Evolutionary conservation across 177 flowering plant species (phyloP).

Genomic region (Vitis hybrid): DNA sequence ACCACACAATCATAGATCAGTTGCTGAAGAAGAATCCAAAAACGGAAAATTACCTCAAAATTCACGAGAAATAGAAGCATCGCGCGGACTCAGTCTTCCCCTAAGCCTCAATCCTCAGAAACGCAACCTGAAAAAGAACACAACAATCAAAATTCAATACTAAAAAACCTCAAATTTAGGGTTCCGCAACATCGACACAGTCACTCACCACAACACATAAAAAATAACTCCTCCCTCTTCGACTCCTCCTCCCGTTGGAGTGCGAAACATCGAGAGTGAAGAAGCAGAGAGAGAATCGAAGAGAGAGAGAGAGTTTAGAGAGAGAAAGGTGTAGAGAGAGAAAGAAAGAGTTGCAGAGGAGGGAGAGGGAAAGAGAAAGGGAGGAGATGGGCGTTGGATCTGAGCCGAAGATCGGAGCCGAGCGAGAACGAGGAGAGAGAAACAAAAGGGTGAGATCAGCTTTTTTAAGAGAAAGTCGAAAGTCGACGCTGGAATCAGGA

Average conservation of each 20-base stretch:
- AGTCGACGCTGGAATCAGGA: constrained; percentile 2
- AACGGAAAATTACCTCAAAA: constrained; percentile 12
- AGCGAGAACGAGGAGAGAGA: too few relatives aligned
- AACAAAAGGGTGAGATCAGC: too few relatives aligned
- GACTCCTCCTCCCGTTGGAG: not conserved
- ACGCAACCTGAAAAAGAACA: not conserved
- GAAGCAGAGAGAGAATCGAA: constrained; percentile 7
- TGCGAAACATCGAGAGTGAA: constrained; percentile 2
- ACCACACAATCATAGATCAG: not conserved
- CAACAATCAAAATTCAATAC: not conserved
- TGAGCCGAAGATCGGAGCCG: too few relatives aligned
- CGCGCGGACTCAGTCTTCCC: not conserved
- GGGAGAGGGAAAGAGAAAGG: constrained; percentile 12
- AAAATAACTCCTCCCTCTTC: not conserved
- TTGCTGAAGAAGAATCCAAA: not conserved
- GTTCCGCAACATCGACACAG: not conserved
- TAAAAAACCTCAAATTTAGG: constrained; percentile 1
- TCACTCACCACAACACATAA: not conserved
- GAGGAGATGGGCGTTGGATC: not conserved
- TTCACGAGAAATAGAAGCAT: constrained; percentile 4
- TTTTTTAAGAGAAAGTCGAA: too few relatives aligned
- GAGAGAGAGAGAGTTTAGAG: constrained; percentile 32
- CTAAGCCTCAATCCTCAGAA: not conserved
- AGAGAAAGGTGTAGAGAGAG: constrained; percentile 5
- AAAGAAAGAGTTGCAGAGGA: constrained; percentile 19